Base-by-base conservation (phyloP, 169 alveolate species). In the Plasmodium cynomolgi region DNA sequence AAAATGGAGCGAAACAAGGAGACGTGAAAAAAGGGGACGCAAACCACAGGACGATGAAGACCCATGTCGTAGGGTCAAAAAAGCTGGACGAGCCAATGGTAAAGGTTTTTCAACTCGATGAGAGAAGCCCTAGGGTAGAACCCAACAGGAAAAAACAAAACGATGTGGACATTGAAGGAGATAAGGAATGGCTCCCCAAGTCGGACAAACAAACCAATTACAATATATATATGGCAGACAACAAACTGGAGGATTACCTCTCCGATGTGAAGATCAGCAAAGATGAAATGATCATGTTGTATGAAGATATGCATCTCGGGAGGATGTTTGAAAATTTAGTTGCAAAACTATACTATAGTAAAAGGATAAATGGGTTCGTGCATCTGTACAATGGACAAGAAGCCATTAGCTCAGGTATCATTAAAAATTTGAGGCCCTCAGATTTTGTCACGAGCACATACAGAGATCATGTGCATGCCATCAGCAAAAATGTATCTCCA, bases 311-410 rank as follows among this genome's bases (percentile, higher is more conserved):
- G 98, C 44, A 95, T 56, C 58, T 96, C 4, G 97, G 97, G 83
- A 92, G 99, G 75, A 81, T 96, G 83, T 96, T 96, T 62, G 99
- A 98, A 93, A 97, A 97, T 75, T 97, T 97, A 3, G 97, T 97
- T 73, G 98, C 98, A 56, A 96, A 96, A 85, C 94, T 98, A 13
- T 98, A 98, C 75, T 97, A 98, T 86, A 79, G 93, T 56, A 97
- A 98, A 83, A 84, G 88, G 83, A 96, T 97, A 58, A 97, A 98
- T 92, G 99, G 99, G 39, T 97, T 97, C 84, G 97, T 97, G 41
- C 99, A 97, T 82, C 93, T 97, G 56, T 97, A 97, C 91, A 98
- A 97, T 79, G 99, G 99, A 15, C 97, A 97, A 95, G 99, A 97
- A 90, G 98, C 98, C 54, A 96, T 97, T 72, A 94, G 97, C 68